These are phyloP conservation scores for Tillandsia fasciculata DNA, from an alignment of 176 grass and related monocot genomes.

Conservation along the genomic window DNA sequence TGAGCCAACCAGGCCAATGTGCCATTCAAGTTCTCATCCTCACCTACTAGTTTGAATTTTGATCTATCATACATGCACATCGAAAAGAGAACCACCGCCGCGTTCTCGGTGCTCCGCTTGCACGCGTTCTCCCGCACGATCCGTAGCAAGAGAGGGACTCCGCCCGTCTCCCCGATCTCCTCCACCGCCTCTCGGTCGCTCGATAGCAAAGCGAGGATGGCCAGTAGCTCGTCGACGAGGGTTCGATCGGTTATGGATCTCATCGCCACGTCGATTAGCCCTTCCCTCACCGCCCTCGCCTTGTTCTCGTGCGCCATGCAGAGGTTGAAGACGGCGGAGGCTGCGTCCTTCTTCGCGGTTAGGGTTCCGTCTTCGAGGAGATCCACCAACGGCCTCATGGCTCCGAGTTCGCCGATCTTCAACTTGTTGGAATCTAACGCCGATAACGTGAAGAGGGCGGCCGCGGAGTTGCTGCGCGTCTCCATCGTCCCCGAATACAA, in stretches of 20 bases:
- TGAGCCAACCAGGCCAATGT: constrained; percentile 42
- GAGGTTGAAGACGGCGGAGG: constrained; percentile 67
- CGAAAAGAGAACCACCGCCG: constrained; percentile 43
- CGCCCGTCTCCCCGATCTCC: constrained; percentile 32
- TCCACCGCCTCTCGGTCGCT: constrained; percentile 52
- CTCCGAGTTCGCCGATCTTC: constrained; percentile 50
- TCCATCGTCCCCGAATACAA: constrained; percentile 55
- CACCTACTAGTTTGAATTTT: constrained; percentile 40
- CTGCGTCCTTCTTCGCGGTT: constrained; percentile 64
- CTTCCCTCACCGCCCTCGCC: constrained; percentile 37
- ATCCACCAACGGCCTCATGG: constrained; percentile 56
- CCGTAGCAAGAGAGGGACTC: constrained; percentile 39
- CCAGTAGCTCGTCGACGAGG: constrained; percentile 52
- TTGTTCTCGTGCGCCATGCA: constrained; percentile 53
- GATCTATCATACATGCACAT: constrained; percentile 49
- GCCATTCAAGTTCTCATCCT: constrained; percentile 45
- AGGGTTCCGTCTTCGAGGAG: constrained; percentile 58
- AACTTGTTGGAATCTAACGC: constrained; percentile 67
- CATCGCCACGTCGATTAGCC: constrained; percentile 43
- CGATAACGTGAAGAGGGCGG: constrained; percentile 73
- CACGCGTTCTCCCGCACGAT: constrained; percentile 44
- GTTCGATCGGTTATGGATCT: constrained; percentile 36
- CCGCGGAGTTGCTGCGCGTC: constrained; percentile 59
- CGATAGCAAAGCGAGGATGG: constrained; percentile 60
- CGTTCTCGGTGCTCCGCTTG: constrained; percentile 70